Evolutionary conservation across 2,329 filamentous ascomycete genomes (phyloP).

Genomic region (Bipolaris gigantea): DNA sequence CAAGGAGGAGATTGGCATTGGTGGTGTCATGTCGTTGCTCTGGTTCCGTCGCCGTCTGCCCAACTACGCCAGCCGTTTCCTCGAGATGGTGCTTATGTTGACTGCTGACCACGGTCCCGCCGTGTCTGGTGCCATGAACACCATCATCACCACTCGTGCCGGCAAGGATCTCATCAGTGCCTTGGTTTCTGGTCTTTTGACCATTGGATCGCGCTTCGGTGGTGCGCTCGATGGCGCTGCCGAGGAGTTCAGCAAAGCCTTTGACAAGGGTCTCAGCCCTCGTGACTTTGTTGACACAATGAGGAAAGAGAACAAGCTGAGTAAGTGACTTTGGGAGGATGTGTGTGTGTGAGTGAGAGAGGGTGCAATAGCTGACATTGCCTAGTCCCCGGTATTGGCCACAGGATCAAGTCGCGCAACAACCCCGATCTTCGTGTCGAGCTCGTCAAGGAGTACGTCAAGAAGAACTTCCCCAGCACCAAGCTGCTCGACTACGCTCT

Average conservation of each 20-base stretch:
- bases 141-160: constrained; percentile 98
- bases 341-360: no score
- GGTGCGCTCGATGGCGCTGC: constrained; percentile 97
- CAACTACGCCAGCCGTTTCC: constrained; percentile 94
- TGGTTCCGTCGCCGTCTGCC: constrained; percentile 99
- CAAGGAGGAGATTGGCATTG: constrained; percentile 97
- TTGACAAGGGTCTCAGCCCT: constrained; percentile 96
- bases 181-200: constrained; percentile 93
- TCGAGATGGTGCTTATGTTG: constrained; percentile 99
- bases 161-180: constrained; percentile 98
- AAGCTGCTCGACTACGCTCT: constrained; percentile 99
- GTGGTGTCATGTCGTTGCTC: constrained; percentile 98
- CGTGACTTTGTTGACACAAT: constrained; percentile 99
- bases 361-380: constrained; percentile 19
- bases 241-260: constrained; percentile 97
- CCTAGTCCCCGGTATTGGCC: constrained; percentile 88
- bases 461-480: constrained; percentile 95
- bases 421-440: constrained; percentile 99
- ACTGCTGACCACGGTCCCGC: constrained; percentile 98
- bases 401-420: constrained; percentile 99
- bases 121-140: constrained; percentile 99
- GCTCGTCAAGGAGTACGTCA: constrained; percentile 98
- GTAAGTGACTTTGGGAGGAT: constrained; percentile 48
- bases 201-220: constrained; percentile 97
- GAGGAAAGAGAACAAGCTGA: constrained; percentile 99